Base-by-base conservation (phyloP, 2,329 filamentous ascomycete species). In the Fusarium clavum region DNA sequence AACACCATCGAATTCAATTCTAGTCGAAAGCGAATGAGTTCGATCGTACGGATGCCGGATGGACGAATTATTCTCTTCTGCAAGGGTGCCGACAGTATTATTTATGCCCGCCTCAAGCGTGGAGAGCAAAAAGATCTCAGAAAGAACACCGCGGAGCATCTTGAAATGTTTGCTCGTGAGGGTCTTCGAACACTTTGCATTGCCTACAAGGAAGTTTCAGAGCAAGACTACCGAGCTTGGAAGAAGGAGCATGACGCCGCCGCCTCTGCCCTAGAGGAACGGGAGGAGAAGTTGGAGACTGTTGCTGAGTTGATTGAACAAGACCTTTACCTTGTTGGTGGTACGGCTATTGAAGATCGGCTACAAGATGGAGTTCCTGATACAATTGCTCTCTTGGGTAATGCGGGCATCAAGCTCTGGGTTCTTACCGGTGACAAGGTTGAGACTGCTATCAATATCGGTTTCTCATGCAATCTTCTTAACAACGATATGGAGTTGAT, bases 371-470 rank as follows among this genome's bases (percentile, higher is more conserved):
- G 95, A 63, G 96, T 99, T 6, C 96, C 96, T 9, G 96, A 98
- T 77, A 95, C 96, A 0, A 99, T 99, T 75, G 92, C 92, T 53
- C 83, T 99, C 46, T 89, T 99, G 55, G 95, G 92, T 30, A 90
- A 94, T 76, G 96, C 96, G 57, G 97, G 97, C 79, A 98, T 99
- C 81, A 99, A 99, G 81, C 88, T 99, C 10, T 99, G 96, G 96
- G 96, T 99, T 57, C 84, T 99, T 70, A 99, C 96, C 18, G 96
- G 97, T 69, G 96, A 99, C 85, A 99, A 98, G 81, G 95, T 98
- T 32, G 96, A 99, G 82, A 99, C 96, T 25, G 96, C 97, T 61
- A 99, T 99, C 89, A 99, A 99, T 82, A 99, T 99, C 77, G 96
- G 96, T 4, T 99, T 98, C 81, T 99, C 97, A 13, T 99, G 97